Percentiles rank a stretch among this genome's conserved stretches.
phyloP scores from a whole-genome alignment of 179 eudicot species.

The Beta macrorhiza region DNA sequence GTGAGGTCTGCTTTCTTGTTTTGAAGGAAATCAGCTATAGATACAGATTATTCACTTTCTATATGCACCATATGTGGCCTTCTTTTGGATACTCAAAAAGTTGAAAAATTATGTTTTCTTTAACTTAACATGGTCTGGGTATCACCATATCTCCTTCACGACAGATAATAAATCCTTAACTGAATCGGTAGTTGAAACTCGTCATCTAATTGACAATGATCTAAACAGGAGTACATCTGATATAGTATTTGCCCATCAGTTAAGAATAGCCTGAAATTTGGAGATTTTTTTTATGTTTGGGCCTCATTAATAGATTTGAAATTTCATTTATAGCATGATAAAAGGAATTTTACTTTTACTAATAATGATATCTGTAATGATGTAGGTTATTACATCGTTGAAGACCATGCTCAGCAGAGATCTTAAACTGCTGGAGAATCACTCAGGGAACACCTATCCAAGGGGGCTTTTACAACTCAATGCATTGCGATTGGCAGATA shows the following conservation, averaged over 20 bases:
- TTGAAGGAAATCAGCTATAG: not conserved
- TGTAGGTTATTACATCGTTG: constrained; percentile 73
- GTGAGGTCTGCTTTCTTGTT: not conserved
- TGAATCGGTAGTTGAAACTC: constrained; percentile 3
- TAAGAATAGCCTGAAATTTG: constrained; percentile 5
- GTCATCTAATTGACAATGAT: not conserved
- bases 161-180: not conserved
- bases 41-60: constrained; percentile 2
- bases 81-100: not conserved
- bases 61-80: not conserved
- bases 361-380: constrained; percentile 19
- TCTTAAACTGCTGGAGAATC: constrained; percentile 32
- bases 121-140: not conserved
- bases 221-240: not conserved
- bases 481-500: constrained; percentile 83
- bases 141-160: not conserved
- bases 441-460: constrained; percentile 49
- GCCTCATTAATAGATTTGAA: not conserved
- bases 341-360: constrained; percentile 1
- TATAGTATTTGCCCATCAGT: not conserved
- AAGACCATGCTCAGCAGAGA: constrained; percentile 59
- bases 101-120: not conserved
- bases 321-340: not conserved
- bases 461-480: constrained; percentile 83
- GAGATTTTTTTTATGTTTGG: not conserved